Conservation (phyloP, 441 rosid genomes). For the Aleurites moluccanus region DNA sequence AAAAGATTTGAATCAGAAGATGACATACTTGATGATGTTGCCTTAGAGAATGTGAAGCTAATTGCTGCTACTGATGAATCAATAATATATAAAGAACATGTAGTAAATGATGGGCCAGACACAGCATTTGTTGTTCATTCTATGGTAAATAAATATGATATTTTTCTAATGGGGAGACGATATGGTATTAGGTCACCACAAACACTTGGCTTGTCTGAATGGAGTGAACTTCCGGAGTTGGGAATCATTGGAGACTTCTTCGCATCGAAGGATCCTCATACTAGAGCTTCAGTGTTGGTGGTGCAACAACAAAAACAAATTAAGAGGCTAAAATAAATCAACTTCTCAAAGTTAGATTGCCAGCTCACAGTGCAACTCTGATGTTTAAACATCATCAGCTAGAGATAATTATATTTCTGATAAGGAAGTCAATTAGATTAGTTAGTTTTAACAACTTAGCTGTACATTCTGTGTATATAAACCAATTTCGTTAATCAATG, state of each 20-base stretch:
- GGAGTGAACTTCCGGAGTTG: slow-evolving; percentile 17
- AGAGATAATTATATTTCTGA: too few species aligned
- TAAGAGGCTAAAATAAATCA: background rate
- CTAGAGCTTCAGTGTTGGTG: slow-evolving; percentile 17
- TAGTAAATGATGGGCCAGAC: background rate
- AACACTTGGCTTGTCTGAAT: slow-evolving; percentile 1
- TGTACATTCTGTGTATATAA: too few species aligned
- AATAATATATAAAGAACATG: background rate
- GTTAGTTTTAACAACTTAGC: too few species aligned
- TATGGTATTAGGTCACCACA: background rate
- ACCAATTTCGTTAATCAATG: too few species aligned
- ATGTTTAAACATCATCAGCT: too few species aligned
- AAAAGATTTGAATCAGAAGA: background rate
- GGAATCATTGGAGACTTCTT: slow-evolving; percentile 19
- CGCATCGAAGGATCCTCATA: slow-evolving; percentile 13
- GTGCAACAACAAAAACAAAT: slow-evolving; percentile 13
- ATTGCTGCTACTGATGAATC: background rate
- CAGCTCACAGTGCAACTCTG: too few species aligned
- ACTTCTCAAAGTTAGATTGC: too few species aligned
- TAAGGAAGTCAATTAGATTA: too few species aligned
- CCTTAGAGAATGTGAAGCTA: background rate
- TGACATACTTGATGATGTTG: background rate
- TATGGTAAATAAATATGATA: background rate
- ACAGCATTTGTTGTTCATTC: background rate
- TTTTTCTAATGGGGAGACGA: slow-evolving; percentile 8